Base-by-base conservation (phyloP, 2,329 filamentous ascomycete genomes). In the Exophiala oligosperma region DNA sequence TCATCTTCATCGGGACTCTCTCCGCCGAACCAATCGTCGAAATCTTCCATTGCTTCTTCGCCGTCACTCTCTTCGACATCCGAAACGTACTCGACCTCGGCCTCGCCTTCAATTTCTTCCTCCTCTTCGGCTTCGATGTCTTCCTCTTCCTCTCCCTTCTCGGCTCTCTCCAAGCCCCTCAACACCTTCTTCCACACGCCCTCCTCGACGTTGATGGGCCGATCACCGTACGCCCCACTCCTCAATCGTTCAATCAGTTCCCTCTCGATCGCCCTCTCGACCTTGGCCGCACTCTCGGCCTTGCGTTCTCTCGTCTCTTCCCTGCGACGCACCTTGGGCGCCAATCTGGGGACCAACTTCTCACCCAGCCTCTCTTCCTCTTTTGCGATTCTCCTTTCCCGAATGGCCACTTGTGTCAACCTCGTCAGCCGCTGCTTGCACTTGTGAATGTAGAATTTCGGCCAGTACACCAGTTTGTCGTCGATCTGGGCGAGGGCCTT, bases 151-250 rank as follows among this genome's bases (percentile, higher is more conserved):
- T 92, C 87, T 46, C 89, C 93, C 69, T 95, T 87, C 59, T 93
- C 92, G 67, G 89, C 88, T 67, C 89, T 84, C 82, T 99, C 94
- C 75, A 99, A 81, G 2, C 91, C 91, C 61, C 87, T 86, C 67
- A 99, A 85, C 6, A 99, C 94, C 83, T 92, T 96, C 83, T 95
- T 95, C 94, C 94, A 99, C 61, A 99, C 91, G 12, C 84, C 83
- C 73, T 97, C 92, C 74, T 95, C 94, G 52, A 96, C 92, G 72
- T 99, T 99, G 65, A 99, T 81, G 43, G 94, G 94, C 72, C 91
- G 86, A 68, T 97, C 92, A 54, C 94, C 94, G 74, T 99, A 97
- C 2, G 92, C 92, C 47, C 94, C 94, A 70, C 91, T 92, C 65
- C 92, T 84, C 74, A 99, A 77, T 67, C 94, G 82, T 76, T 97